Evolutionary conservation across 2,329 filamentous ascomycete genomes (phyloP), one percentile per base, ranked within the genome.

Genomic region (Rhynchosporium graminicola): DNA sequence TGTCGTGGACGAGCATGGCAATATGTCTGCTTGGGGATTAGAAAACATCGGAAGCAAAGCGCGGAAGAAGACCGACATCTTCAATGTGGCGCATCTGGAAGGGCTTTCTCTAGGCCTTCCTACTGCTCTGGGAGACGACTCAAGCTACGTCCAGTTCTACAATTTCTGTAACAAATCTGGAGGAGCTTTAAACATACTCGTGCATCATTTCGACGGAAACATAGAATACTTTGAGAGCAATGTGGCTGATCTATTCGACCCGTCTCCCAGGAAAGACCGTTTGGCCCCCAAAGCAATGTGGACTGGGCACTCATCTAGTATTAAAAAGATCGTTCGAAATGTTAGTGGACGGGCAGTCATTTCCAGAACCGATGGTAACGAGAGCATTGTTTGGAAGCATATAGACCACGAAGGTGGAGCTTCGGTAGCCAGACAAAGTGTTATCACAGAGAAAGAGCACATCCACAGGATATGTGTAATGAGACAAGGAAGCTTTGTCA

Each of bases 1-100:
- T 29, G 87, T 94, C 8, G 80, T 97, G 54, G 92, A 98, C 75
- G 87, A 88, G n/a, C 80, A 83, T 54, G 94, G 94, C 0, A 87
- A 88, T 67, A 91, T 98, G 89, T 92, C 91, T 46, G 92, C 91
- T 0, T 97, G 94, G 91, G 94, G 92, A 0, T 78, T 99, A 61
- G 93, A 98, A 74, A 93, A 94, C 71, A 84, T 96, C 26, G 88
- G 89, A 42, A 87, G 85, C 69, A 91, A 88, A 71, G 79, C 82
- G 38, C 85, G 84, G 68, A 85, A 84, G 63, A 80, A 83, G 3
- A 81, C 86, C 33, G 86, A 87, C 65, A 84, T 94, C n/a, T 96
- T 95, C 78, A 95, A 92, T 72, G 87, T 97, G 68, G 87, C 91
- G 1, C 90, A 96, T 71, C 84, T 93, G 31, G 85, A 90, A 70